These are phyloP conservation scores for Atalantia buxifolia DNA, from an alignment of 345 rosid genomes.

Conservation along the genomic window DNA sequence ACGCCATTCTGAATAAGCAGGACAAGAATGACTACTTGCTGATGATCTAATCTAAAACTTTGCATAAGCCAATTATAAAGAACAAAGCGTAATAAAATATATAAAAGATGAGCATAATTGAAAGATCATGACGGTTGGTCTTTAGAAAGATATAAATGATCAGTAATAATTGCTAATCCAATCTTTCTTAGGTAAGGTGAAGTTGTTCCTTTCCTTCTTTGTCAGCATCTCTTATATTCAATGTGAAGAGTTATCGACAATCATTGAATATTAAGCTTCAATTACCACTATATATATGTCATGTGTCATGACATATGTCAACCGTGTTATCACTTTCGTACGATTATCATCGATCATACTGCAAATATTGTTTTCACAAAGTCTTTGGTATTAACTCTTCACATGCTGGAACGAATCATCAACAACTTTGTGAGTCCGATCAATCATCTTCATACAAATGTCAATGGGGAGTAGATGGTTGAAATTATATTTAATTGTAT, in stretches of 20 bases:
- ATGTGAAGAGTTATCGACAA: not conserved
- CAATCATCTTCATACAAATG: not conserved
- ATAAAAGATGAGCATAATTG: not conserved
- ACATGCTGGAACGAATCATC: not conserved
- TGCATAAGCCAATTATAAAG: not conserved
- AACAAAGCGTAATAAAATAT: not conserved
- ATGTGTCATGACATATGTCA: not conserved
- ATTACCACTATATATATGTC: not conserved
- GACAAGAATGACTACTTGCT: not conserved
- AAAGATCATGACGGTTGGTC: not conserved
- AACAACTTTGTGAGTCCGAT: not conserved
- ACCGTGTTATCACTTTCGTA: not conserved
- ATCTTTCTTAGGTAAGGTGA: too few relatives aligned
- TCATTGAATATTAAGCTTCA: not conserved
- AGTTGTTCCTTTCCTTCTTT: too few relatives aligned
- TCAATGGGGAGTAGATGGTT: not conserved
- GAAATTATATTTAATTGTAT: too few relatives aligned
- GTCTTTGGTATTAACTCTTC: not conserved
- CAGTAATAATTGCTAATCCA: not conserved
- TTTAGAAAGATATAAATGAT: not conserved
- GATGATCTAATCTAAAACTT: too few relatives aligned
- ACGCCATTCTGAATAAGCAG: not conserved
- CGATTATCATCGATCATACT: too few relatives aligned
- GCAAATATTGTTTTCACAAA: not conserved
- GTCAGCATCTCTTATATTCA: not conserved